Evolutionary conservation across 352 stramenopile species (phyloP).

Genomic region (Halophytophthora batemanensis): DNA sequence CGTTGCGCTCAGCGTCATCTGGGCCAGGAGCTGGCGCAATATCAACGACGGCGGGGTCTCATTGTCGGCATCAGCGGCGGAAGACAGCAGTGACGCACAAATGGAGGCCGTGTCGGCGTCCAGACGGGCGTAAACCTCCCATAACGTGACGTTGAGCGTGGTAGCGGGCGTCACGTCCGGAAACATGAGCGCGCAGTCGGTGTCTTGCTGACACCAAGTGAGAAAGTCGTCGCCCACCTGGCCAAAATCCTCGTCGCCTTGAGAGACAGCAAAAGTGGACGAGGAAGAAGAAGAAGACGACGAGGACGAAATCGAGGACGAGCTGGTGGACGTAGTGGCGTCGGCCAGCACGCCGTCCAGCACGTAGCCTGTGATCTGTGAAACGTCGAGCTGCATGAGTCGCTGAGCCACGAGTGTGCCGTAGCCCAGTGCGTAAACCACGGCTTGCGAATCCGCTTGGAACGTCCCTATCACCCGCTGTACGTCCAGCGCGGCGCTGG

Average conservation of each 20-base stretch:
- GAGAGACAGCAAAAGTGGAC: conserved; percentile 21
- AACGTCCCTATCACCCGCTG: conserved; percentile 47
- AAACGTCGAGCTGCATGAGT: conserved; percentile 49
- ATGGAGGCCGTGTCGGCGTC: conserved; percentile 28
- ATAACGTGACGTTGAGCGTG: conserved; percentile 29
- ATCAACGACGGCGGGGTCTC: conserved; percentile 34
- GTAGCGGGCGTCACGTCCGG: conserved; percentile 20
- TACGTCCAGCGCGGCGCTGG: conserved; percentile 59
- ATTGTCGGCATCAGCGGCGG: conserved; percentile 5
- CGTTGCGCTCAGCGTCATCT: conserved; percentile 39
- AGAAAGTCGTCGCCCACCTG: conserved; percentile 45
- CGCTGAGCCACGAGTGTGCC: conserved; percentile 64
- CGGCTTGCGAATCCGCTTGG: conserved; percentile 35
- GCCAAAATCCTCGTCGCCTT: conserved; percentile 42
- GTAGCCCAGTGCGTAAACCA: conserved; percentile 69
- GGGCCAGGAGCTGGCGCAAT: conserved; percentile 45
- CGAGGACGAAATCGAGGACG: too few species aligned
- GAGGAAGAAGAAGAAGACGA: too few species aligned
- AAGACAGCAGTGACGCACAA: conserved; percentile 23
- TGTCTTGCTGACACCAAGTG: conserved; percentile 38
- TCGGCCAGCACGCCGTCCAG: conserved; percentile 46
- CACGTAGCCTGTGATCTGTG: conserved; percentile 54
- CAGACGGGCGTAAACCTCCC: conserved; percentile 33
- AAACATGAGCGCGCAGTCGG: conserved; percentile 38
- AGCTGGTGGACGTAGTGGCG: not conserved